Evolutionary conservation across 768 basidiomycete species (phyloP).

Genomic region (Calocera viscosa): DNA sequence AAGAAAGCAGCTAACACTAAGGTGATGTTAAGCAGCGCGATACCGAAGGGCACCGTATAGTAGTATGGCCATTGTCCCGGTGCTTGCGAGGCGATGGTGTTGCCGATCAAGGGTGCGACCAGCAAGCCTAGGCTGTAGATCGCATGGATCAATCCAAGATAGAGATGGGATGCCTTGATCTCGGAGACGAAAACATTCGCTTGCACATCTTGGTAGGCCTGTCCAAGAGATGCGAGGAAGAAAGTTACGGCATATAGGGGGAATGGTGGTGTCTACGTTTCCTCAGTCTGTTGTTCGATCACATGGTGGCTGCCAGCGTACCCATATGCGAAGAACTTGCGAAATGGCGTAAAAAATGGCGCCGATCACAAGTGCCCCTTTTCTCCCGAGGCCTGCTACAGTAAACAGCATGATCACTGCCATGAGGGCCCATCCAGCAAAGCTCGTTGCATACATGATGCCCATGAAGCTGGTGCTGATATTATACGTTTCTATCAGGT

Average conservation of each 20-base stretch:
- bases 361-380: background rate
- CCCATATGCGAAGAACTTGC: background rate
- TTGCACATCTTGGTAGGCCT: constrained; percentile 1
- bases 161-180: constrained; percentile 1
- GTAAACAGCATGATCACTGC: background rate
- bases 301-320: background rate
- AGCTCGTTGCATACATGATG: background rate
- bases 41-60: background rate
- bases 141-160: background rate
- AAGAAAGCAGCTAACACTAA: background rate
- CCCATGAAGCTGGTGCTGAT: background rate
- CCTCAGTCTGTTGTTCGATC: background rate
- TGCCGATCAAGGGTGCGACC: background rate
- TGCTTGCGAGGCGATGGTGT: background rate
- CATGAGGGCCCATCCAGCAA: constrained; percentile 1
- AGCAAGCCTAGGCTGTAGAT: background rate
- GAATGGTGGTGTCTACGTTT: background rate
- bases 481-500: background rate
- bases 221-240: background rate
- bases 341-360: background rate
- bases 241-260: background rate
- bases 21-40: background rate
- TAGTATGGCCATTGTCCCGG: background rate
- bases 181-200: background rate
- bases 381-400: background rate